Base-by-base conservation (phyloP, 345 rosid species). In the Jatropha curcas region DNA sequence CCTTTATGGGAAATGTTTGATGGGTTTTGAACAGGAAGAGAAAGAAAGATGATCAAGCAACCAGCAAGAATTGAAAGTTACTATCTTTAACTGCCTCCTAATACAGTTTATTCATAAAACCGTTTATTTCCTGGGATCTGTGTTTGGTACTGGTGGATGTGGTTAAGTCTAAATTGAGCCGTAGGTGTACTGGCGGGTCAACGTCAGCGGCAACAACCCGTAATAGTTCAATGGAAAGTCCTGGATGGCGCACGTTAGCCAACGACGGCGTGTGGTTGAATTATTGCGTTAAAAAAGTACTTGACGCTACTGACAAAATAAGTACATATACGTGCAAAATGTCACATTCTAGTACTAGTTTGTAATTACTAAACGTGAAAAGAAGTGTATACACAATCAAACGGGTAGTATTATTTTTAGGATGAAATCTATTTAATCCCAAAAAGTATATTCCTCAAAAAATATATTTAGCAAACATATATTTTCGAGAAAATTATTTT, bases 91-190 rank as follows among this genome's bases (percentile, higher is more conserved):
- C 59, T 34, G 31, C 65, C 55, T 13, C 72, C 7, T 30, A 22
- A 12, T 2, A 39, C n/a, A n/a, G n/a, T n/a, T n/a, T n/a, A 7
- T 28, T 75, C 73, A 52, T 68, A 75, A 67, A 19, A 60, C 68
- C 41, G 73, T 75, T 68, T 62, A 50, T 74, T 51, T 61, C 16
- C 43, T 60, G 68, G 69, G 73, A 75, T 68, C 69, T 60, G 73
- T 52, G 63, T 39, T 10, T 30, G 41, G 1, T 34, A 51, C 2
- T n/a, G 7, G 28, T 22, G 30, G n/a, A 25, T 24, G 2, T 4
- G 25, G 31, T 28, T 7, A 19, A 22, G 77, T 46, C 22, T 74
- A 65, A 10, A 48, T 9, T 60, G 51, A 74, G 58, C 76, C 58
- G 37, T 1, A 20, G 43, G 41, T 57, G 10, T 4, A 48, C 60